Percentiles rank a stretch among this genome's conserved stretches.
phyloP scores from a whole-genome alignment of 129 eudicot species.

The Tagetes patula region DNA sequence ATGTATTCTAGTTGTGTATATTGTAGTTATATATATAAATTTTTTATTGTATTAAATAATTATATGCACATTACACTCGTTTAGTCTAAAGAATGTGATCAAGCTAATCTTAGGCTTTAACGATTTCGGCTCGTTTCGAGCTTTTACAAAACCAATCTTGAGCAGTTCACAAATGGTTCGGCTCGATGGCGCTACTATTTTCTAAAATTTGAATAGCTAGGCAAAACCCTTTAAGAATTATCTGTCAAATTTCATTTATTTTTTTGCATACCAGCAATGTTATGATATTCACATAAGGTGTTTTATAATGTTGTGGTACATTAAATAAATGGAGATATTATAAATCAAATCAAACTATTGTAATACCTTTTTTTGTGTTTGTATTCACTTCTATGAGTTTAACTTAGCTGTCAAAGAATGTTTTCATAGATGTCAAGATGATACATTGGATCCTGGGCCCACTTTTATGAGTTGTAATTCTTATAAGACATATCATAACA shows the following conservation, averaged over 20 bases:
- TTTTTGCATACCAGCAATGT: conserved; percentile 12
- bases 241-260: conserved; percentile 5
- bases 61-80: not conserved
- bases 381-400: conserved; percentile 30
- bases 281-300: conserved; percentile 9
- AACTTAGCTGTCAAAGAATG: conserved; percentile 43
- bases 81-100: not conserved
- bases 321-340: conserved; percentile 8
- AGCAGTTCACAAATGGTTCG: not conserved
- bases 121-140: not conserved
- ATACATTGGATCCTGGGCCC: conserved; percentile 20
- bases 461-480: conserved; percentile 43
- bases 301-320: conserved; percentile 16
- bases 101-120: not conserved
- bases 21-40: not conserved
- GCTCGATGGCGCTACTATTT: not conserved
- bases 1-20: not conserved
- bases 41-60: not conserved
- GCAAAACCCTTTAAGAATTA: conserved; percentile 10
- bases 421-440: conserved; percentile 40
- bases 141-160: not conserved
- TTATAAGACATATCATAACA: conserved; percentile 14
- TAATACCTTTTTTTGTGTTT: conserved; percentile 38
- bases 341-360: conserved; percentile 7
- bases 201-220: not conserved